Conservation (phyloP, 2,329 filamentous ascomycete genomes). For the Colletotrichum plurivorum region DNA sequence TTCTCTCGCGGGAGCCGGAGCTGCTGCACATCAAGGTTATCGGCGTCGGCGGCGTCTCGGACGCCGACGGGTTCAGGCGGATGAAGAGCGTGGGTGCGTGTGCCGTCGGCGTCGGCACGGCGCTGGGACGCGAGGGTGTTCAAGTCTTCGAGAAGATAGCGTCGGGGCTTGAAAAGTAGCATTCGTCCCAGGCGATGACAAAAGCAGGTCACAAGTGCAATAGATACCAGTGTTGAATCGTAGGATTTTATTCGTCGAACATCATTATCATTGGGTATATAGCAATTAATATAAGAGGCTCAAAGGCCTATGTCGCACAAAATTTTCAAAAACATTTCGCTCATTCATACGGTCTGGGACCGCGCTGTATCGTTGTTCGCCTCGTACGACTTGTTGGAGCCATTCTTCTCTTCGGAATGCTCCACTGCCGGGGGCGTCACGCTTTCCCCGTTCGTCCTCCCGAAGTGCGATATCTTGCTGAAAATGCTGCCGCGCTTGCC, state of each 20-base stretch:
- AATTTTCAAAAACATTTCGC: conserved; percentile 16
- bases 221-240: background rate
- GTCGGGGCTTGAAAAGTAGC: conserved; percentile 4
- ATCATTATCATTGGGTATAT: conserved; percentile 41
- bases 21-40: conserved; percentile 74
- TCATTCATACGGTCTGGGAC: conserved; percentile 33
- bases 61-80: conserved; percentile 72
- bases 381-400: conserved; percentile 33
- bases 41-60: conserved; percentile 80
- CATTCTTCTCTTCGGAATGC: conserved; percentile 35
- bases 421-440: conserved; percentile 33
- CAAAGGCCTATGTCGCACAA: conserved; percentile 9
- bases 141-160: conserved; percentile 73
- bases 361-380: conserved; percentile 28
- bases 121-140: conserved; percentile 74
- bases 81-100: conserved; percentile 78
- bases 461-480: conserved; percentile 34
- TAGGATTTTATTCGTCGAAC: conserved; percentile 30
- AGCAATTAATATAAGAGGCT: conserved; percentile 36
- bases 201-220: background rate
- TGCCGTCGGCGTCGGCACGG: conserved; percentile 79
- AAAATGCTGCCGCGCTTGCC: conserved; percentile 33
- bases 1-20: conserved; percentile 66
- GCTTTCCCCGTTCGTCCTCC: conserved; percentile 33
- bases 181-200: too few relatives aligned